Percentiles rank a stretch among this genome's conserved stretches.
phyloP scores from a whole-genome alignment of 2,329 filamentous ascomycete genomes.

The Aspergillus pseudotamarii region DNA sequence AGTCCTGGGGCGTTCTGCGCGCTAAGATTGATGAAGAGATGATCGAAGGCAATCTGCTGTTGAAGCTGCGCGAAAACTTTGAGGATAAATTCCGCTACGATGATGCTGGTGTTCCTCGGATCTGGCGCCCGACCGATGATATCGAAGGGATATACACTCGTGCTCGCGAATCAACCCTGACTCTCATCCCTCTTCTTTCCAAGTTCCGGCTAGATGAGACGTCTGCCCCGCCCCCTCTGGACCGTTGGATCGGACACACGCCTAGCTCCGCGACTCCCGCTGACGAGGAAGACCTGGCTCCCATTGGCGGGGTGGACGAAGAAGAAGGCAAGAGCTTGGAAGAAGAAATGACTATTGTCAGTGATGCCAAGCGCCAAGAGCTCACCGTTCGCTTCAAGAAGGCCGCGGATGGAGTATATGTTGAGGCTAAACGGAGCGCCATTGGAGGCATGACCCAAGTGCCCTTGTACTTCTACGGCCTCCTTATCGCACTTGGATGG shows the following conservation, averaged over 20 bases:
- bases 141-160: constrained; percentile 95
- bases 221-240: constrained; percentile 76
- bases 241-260: constrained; percentile 77
- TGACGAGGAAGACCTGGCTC: constrained; percentile 85
- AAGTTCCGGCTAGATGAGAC: constrained; percentile 78
- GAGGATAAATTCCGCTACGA: constrained; percentile 99
- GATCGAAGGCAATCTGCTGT: constrained; percentile 92
- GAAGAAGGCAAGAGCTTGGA: constrained; percentile 92
- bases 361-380: constrained; percentile 86
- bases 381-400: constrained; percentile 96
- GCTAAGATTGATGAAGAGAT: constrained; percentile 95
- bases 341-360: constrained; percentile 94
- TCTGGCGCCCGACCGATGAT: constrained; percentile 95
- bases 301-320: constrained; percentile 92
- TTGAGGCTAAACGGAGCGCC: constrained; percentile 95
- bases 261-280: constrained; percentile 74
- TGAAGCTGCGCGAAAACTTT: constrained; percentile 97
- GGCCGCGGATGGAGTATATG: constrained; percentile 94
- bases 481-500: constrained; percentile 92
- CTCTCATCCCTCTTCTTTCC: constrained; percentile 84
- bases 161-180: constrained; percentile 88
- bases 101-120: constrained; percentile 87
- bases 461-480: constrained; percentile 89
- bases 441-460: constrained; percentile 95
- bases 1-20: constrained; percentile 89